phyloP scores from a whole-genome alignment of 148 eudicot genomes.

The Polygonum maritimum region DNA sequence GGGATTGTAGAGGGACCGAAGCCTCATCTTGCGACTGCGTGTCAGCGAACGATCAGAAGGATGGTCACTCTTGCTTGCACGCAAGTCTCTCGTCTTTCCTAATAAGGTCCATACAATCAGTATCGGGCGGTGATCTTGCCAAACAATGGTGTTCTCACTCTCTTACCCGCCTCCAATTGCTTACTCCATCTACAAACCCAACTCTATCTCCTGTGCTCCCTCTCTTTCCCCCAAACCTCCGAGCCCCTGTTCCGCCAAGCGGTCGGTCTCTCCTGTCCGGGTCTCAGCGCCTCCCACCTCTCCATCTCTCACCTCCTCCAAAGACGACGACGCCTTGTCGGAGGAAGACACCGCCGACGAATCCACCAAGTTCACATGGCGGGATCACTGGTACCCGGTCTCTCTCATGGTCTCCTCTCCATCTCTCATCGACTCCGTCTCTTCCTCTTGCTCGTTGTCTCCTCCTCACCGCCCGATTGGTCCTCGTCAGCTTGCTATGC shows the following conservation, averaged over 20 bases:
- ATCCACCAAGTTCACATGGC: slow-evolving; percentile 62
- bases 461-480: too few species aligned
- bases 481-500: too few species aligned
- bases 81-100: background rate
- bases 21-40: too few species aligned
- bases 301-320: slow-evolving; percentile 37
- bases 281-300: slow-evolving; percentile 46
- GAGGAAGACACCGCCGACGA: slow-evolving; percentile 21
- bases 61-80: background rate
- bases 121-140: background rate
- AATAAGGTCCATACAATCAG: background rate
- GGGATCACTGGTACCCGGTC: slow-evolving; percentile 96
- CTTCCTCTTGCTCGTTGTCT: too few species aligned
- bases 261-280: slow-evolving; percentile 18
- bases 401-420: slow-evolving; percentile 71
- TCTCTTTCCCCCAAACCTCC: background rate
- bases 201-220: background rate
- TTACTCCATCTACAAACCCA: background rate
- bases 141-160: background rate
- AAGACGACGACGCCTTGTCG: slow-evolving; percentile 7
- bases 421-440: too few species aligned
- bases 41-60: background rate
- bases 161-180: slow-evolving; percentile 1
- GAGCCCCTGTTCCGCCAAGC: background rate
- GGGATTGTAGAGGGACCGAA: too few species aligned